Conservation (phyloP, 306 rosid species). For the Vigna trinervia region DNA sequence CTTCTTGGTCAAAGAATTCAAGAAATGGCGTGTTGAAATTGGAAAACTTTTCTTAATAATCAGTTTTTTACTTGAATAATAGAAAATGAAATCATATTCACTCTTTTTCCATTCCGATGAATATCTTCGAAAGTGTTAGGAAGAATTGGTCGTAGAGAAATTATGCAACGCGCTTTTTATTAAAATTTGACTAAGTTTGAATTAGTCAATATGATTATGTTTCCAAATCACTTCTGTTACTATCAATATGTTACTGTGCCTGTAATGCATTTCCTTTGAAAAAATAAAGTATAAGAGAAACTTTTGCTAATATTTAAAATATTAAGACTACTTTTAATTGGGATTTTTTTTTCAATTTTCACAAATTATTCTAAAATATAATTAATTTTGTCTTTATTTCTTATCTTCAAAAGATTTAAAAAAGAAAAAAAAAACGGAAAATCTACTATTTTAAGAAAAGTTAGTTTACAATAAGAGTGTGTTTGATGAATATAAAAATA, state of each 20-base stretch:
- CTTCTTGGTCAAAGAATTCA: conserved; percentile 26
- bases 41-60: not conserved
- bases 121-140: not conserved
- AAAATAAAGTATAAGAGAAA: no score
- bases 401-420: no score
- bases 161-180: conserved; percentile 47
- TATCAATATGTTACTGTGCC: not conserved
- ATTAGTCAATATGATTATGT: conserved; percentile 23
- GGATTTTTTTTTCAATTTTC: no score
- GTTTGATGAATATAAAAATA: no score
- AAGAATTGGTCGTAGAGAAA: conserved; percentile 38
- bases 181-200: not conserved
- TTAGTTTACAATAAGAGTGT: no score
- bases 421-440: no score
- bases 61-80: conserved; percentile 5
- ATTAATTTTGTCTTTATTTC: no score
- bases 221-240: not conserved
- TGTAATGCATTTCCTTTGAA: not conserved
- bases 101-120: not conserved
- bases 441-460: no score
- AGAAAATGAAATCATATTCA: not conserved
- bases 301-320: no score
- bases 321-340: no score
- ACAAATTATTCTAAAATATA: no score
- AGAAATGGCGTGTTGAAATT: conserved; percentile 21